Conservation (phyloP, 495 filamentous ascomycete genomes). For the Lindgomyces ingoldianus region DNA sequence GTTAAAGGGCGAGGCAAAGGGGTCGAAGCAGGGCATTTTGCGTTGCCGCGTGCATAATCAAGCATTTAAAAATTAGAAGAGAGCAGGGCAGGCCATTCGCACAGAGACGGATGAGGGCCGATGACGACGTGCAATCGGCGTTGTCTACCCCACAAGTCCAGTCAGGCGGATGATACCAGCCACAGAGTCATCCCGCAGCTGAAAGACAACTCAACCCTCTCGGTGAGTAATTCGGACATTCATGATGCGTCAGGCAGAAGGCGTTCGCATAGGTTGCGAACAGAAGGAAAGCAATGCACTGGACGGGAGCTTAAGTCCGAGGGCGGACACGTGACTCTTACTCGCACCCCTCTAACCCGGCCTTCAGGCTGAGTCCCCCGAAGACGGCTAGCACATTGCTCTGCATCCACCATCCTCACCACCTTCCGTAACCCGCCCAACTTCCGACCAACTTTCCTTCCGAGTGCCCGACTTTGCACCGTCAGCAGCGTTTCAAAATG, state of each 20-base stretch:
- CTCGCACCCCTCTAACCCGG: not conserved
- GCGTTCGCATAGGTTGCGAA: too few species aligned
- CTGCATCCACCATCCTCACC: slow-evolving; percentile 11
- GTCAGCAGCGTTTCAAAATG: not conserved
- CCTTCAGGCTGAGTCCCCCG: not conserved
- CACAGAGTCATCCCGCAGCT: slow-evolving; percentile 23
- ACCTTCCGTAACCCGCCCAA: slow-evolving; percentile 2
- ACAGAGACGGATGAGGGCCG: too few species aligned
- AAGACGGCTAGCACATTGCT: not conserved
- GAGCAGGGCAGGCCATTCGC: too few species aligned
- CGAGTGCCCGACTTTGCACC: not conserved
- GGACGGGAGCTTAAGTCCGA: too few species aligned
- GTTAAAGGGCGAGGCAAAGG: too few species aligned
- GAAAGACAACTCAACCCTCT: not conserved
- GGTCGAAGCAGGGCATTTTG: too few species aligned
- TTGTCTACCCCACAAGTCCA: not conserved
- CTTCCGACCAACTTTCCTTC: slow-evolving; percentile 1
- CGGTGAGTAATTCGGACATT: not conserved
- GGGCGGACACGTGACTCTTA: not conserved
- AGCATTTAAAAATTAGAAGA: too few species aligned
- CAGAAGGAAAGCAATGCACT: too few species aligned
- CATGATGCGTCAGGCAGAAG: too few species aligned
- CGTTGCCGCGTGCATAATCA: too few species aligned
- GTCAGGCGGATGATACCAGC: slow-evolving; percentile 22
- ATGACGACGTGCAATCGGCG: slow-evolving; percentile 8